Base-by-base conservation (phyloP, 192 early-diverging fungal genomes). In the Coemansia sp. region DNA sequence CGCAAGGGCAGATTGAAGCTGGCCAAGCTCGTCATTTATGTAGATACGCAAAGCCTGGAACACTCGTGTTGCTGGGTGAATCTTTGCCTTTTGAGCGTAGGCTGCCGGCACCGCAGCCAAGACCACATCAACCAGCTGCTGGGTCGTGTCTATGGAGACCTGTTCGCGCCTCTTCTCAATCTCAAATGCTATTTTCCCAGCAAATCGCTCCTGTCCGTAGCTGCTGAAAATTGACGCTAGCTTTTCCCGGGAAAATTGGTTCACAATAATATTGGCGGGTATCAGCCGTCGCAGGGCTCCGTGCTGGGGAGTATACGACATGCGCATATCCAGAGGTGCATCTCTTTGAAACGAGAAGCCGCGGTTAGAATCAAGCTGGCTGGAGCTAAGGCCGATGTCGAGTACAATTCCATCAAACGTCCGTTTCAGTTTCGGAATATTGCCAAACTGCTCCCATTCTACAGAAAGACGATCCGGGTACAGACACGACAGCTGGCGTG, bases 271-370 rank as follows among this genome's bases (percentile, higher is more conserved):
- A 62, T 87, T 83, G 8, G 92, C 90, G 1, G 90, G 87, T 37
- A 89, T 74, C 7, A 84, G 84, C 59, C 61, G 61, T 39, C 73
- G 74, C 11, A 61, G 75, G 9, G 18, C 23, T 13, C 43, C 65
- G 11, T 74, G 68, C 61, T 47, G 68, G 21, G 53, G 60, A 6
- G 63, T 63, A 11, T 69, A 65, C 1, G 59, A 63, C 90, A 93
- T 92, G 19, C 92, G 84, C 92, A 93, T 92, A 68, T 91, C 91
- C 26, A 93, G 70, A 9, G 90, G 90, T 6, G 88, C 89, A 45
- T 91, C 87, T 8, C 68, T 70, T 18, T 84, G 71, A 71, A 87
- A 88, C 1, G 90, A 90, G 68, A 93, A 93, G 18, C 92, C 92
- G 41, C 92, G 86, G 37, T 66, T 52, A 2, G 86, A 83, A 62